Conservation (phyloP, 2,329 filamentous ascomycete species). For the Gremmenia infestans region DNA sequence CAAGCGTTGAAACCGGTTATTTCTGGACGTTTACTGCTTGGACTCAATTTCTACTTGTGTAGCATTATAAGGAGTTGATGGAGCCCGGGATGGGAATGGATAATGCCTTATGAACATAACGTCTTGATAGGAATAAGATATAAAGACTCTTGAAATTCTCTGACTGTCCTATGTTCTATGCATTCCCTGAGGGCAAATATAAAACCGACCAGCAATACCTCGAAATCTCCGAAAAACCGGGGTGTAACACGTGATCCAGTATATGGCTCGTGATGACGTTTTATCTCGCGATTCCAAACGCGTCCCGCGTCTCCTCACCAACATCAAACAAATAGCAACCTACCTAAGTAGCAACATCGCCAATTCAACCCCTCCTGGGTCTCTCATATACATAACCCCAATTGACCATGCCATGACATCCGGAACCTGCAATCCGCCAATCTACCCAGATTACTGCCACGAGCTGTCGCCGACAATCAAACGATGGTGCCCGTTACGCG, state of each 20-base stretch:
- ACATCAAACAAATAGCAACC: background rate
- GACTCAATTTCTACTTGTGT: background rate
- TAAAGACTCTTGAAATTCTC: too few relatives aligned
- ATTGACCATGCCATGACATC: constrained; percentile 47
- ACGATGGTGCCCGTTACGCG: constrained; percentile 53
- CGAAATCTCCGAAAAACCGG: too few relatives aligned
- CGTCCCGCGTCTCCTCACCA: constrained; percentile 12
- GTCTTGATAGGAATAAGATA: background rate
- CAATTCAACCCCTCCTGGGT: background rate
- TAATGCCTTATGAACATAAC: background rate
- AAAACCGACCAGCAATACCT: background rate
- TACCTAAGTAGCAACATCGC: background rate
- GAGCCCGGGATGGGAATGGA: background rate
- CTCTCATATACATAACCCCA: background rate
- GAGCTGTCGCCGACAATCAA: constrained; percentile 56
- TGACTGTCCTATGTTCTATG: background rate
- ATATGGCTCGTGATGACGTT: constrained; percentile 4
- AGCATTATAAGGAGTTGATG: constrained; percentile 8
- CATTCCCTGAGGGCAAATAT: background rate
- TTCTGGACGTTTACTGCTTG: background rate
- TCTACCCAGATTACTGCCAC: constrained; percentile 62
- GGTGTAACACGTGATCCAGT: background rate
- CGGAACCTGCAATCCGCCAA: constrained; percentile 32
- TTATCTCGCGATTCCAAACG: background rate
- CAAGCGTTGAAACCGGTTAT: constrained; percentile 15